Evolutionary conservation across 805 yeast genomes (phyloP).

Genomic region (Jamesozyma gamospora): DNA sequence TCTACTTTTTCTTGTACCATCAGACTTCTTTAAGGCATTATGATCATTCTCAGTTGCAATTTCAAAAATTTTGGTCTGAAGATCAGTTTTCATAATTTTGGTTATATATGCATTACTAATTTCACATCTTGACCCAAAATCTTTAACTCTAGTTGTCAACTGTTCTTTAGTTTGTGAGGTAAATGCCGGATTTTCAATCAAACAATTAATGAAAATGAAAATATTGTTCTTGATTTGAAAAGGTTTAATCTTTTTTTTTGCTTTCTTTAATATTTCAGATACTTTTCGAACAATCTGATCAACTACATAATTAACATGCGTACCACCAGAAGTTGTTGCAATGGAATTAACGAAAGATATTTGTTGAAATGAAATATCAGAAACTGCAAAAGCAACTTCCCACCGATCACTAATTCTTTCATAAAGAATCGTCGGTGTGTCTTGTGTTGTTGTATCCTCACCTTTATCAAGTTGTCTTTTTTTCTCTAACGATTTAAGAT

Average conservation of each 20-base stretch:
- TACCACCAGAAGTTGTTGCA: conserved; percentile 95
- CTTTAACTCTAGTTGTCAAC: conserved; percentile 75
- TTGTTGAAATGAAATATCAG: conserved; percentile 84
- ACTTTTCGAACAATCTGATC: conserved; percentile 78
- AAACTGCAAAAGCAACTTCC: conserved; percentile 92
- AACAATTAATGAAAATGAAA: conserved; percentile 83
- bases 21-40: conserved; percentile 75
- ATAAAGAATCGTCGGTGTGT: conserved; percentile 55
- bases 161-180: conserved; percentile 97
- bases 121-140: conserved; percentile 81
- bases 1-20: conserved; percentile 76
- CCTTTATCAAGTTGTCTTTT: conserved; percentile 32
- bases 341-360: conserved; percentile 95
- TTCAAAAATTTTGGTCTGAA: conserved; percentile 57
- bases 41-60: conserved; percentile 86
- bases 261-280: conserved; percentile 59
- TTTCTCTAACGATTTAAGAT: conserved; percentile 62
- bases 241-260: conserved; percentile 70
- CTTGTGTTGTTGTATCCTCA: conserved; percentile 26
- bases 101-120: conserved; percentile 69
- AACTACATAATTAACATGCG: conserved; percentile 79
- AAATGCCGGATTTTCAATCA: conserved; percentile 93
- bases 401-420: conserved; percentile 78
- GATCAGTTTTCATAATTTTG: conserved; percentile 63
- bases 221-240: conserved; percentile 83